Conservation (phyloP, 2,329 filamentous ascomycete species). For the Onygenales sp. region DNA sequence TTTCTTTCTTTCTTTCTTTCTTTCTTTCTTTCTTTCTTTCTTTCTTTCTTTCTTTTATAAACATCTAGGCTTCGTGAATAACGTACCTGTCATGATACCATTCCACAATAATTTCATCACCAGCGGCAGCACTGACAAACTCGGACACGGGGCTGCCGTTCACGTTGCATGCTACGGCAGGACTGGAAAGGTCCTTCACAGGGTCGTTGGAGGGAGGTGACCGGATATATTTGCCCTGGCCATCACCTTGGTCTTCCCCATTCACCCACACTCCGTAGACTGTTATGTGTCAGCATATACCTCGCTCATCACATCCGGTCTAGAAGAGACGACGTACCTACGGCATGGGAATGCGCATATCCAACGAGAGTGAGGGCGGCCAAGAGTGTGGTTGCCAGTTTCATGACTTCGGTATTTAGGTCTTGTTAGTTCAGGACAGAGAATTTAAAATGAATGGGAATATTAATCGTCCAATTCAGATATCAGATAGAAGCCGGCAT, state of each 20-base stretch:
- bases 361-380: background rate
- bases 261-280: conserved; percentile 8
- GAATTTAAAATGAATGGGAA: too few relatives aligned
- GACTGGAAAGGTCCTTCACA: conserved; percentile 44
- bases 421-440: too few relatives aligned
- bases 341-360: background rate
- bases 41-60: too few relatives aligned
- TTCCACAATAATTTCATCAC: conserved; percentile 2
- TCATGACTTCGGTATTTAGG: background rate
- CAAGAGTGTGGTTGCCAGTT: background rate
- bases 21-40: too few relatives aligned
- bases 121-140: conserved; percentile 4
- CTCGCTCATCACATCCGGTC: background rate
- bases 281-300: background rate
- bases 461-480: too few relatives aligned
- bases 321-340: background rate
- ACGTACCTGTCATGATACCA: conserved; percentile 2
- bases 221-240: conserved; percentile 3
- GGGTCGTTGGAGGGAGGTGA: conserved; percentile 20
- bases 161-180: conserved; percentile 46
- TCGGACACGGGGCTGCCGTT: conserved; percentile 42
- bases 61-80: conserved; percentile 10
- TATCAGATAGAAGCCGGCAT: too few relatives aligned
- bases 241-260: conserved; percentile 7
- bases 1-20: too few relatives aligned